Percentiles rank a stretch among this genome's conserved stretches.
phyloP scores from a whole-genome alignment of 495 filamentous ascomycete genomes.

The Trichoderma reesei region DNA sequence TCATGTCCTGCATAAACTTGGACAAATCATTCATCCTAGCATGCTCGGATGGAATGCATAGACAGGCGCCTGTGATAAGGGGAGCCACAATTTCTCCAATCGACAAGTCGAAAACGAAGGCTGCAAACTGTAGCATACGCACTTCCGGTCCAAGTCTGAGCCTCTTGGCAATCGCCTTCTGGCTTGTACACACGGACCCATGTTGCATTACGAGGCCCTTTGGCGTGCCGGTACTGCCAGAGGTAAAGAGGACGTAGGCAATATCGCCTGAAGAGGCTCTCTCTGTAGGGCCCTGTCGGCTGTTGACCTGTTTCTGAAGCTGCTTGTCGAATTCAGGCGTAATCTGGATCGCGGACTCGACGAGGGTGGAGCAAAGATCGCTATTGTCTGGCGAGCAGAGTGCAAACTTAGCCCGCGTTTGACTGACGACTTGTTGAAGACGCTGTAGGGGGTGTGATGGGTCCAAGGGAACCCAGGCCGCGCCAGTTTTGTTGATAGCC shows the following conservation, averaged over 20 bases:
- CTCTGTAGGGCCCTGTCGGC: not conserved
- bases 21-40: conserved; percentile 7
- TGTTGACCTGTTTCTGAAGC: not conserved
- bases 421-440: conserved; percentile 18
- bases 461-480: conserved; percentile 47
- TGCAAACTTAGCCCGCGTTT: not conserved
- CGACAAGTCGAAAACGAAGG: conserved; percentile 41
- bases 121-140: conserved; percentile 43
- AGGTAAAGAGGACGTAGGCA: conserved; percentile 40
- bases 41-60: conserved; percentile 36
- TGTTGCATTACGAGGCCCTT: conserved; percentile 41
- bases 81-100: conserved; percentile 38
- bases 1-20: conserved; percentile 11
- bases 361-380: not conserved
- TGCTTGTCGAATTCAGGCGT: not conserved
- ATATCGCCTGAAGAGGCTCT: conserved; percentile 38
- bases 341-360: not conserved
- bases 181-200: conserved; percentile 28
- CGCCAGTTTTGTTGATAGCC: conserved; percentile 49
- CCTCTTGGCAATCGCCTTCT: conserved; percentile 20
- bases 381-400: not conserved
- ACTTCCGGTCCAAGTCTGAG: conserved; percentile 26
- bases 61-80: conserved; percentile 34
- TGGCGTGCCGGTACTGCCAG: conserved; percentile 15
- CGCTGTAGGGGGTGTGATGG: conserved; percentile 42